Evolutionary conservation across 495 filamentous ascomycete species (phyloP), one percentile per base, ranked within the genome.

Genomic region (Tetracladium setigerum): DNA sequence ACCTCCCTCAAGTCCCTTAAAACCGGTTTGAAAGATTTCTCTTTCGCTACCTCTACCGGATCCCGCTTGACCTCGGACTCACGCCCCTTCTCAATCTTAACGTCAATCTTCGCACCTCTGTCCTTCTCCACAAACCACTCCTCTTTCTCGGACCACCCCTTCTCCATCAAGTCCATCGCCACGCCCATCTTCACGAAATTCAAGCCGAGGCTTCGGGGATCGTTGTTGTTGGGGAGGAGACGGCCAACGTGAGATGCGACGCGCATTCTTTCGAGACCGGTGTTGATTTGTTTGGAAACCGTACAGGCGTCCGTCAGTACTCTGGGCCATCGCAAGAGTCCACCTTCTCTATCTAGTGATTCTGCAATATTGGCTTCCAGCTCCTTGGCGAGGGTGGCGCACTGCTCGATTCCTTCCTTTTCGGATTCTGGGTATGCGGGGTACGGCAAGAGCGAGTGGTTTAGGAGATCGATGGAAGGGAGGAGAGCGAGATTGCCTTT

Each of bases 391-490:
- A 56, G 35, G 8, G 2, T 13, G 30, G 14, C 37, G 12, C 41
- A 45, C 19, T 41, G 49, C 32, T 24, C 13, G 30, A 41, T 50
- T 7, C 11, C 44, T 45, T 31, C 17, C 22, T 27, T 27, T 19
- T 11, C 14, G 33, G 17, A 16, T 13, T 30, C 16, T 9, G 41
- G 35, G 11, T 34, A 48, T 18, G 43, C 38, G n/a, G 62, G 58
- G 44, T 62, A 62, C 14, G 55, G 47, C 6, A 63, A 52, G 18
- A 61, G 45, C 61, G 54, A 63, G 30, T 63, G 46, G 8, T 46
- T 48, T 15, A 56, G 47, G 10, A 46, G 13, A 15, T 55, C 58
- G n/a, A 52, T 63, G 11, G 57, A 50, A 13, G 60, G 62, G 8
- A 65, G 41, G 1, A 60, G 22, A 4, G 19, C 18, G 10, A 39